Conservation (phyloP, 2,329 filamentous ascomycete species). For the Cladosporium oxysporum region DNA sequence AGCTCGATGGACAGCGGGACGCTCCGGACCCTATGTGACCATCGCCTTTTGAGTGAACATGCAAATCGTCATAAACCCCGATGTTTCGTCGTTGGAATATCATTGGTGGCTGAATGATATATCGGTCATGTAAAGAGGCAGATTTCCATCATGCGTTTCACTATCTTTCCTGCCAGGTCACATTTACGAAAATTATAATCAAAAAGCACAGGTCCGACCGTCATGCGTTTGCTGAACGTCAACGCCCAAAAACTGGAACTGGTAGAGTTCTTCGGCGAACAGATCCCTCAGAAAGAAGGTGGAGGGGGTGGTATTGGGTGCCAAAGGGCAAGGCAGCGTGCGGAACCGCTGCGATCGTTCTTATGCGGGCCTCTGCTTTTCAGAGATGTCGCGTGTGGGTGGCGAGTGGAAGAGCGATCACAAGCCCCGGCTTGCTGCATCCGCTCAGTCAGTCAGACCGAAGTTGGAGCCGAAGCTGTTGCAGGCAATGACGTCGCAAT, state of each 20-base stretch:
- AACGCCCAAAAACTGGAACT: not conserved
- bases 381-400: too few relatives aligned
- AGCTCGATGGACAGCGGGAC: not conserved
- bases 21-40: not conserved
- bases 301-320: too few relatives aligned
- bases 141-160: not conserved
- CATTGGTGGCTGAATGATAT: not conserved
- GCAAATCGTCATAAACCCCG: not conserved
- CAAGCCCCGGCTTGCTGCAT: too few relatives aligned
- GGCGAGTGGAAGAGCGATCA: too few relatives aligned
- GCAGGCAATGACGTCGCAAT: too few relatives aligned
- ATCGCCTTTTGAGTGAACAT: not conserved
- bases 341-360: too few relatives aligned
- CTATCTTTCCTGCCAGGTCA: not conserved
- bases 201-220: not conserved
- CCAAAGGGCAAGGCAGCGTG: too few relatives aligned
- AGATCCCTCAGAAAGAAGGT: too few relatives aligned
- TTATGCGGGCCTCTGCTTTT: too few relatives aligned
- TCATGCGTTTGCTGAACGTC: not conserved
- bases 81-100: not conserved
- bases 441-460: too few relatives aligned
- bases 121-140: not conserved
- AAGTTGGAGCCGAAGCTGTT: too few relatives aligned
- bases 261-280: slow-evolving; percentile 9
- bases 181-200: not conserved